Conservation (phyloP, 2,329 filamentous ascomycete genomes). For the Aureobasidium mangrovei region DNA sequence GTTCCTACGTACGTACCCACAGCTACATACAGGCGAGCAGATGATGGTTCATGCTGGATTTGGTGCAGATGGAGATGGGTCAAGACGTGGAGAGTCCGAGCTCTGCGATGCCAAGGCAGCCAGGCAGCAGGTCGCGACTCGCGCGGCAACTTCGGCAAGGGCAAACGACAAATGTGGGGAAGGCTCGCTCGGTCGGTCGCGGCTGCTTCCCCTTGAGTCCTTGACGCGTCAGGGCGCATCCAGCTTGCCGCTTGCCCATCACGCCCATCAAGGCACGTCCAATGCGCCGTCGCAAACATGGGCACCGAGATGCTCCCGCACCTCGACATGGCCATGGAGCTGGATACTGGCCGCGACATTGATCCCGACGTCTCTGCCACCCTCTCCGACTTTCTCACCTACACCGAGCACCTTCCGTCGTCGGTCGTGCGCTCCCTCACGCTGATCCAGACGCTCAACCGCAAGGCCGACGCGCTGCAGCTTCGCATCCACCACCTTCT, state of each 20-base stretch:
- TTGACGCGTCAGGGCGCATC: too few species aligned
- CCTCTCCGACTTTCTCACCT: conserved; percentile 59
- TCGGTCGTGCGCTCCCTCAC: conserved; percentile 55
- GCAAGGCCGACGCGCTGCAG: conserved; percentile 35
- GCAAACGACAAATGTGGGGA: too few species aligned
- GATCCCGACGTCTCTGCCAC: conserved; percentile 59
- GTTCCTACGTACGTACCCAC: not conserved
- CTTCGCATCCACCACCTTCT: conserved; percentile 40
- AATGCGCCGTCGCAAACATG: conserved; percentile 13
- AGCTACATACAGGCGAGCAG: conserved; percentile 1
- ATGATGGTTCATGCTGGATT: too few species aligned
- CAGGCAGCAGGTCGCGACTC: too few species aligned
- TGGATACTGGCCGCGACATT: conserved; percentile 15
- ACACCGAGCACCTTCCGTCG: conserved; percentile 60
- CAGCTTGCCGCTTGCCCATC: too few species aligned
- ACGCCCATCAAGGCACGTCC: not conserved
- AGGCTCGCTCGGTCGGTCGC: too few species aligned
- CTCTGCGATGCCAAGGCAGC: too few species aligned
- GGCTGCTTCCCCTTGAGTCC: too few species aligned
- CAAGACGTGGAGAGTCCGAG: too few species aligned
- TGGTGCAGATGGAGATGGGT: not conserved
- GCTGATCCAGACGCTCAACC: conserved; percentile 47
- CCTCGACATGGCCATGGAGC: conserved; percentile 16
- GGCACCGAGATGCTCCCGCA: conserved; percentile 13
- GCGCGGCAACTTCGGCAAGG: too few species aligned